Percentiles rank a stretch among this genome's conserved stretches.
Evolutionary conservation across 257 asterid species (phyloP).

Genomic region (Verbena officinalis): DNA sequence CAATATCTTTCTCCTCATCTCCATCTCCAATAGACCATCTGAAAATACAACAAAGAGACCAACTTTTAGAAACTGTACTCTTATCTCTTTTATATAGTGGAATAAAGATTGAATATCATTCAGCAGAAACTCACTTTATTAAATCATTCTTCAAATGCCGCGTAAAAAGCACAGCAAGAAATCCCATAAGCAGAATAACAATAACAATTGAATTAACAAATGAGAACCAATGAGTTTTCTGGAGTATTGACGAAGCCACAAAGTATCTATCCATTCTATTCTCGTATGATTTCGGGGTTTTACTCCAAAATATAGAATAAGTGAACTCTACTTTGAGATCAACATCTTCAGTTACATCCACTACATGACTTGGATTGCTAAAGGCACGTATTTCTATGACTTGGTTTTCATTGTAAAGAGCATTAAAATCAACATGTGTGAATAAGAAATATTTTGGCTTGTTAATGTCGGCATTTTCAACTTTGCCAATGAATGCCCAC

Average conservation of each 20-base stretch:
- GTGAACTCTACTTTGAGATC: slow-evolving; percentile 60
- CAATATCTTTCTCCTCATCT: slow-evolving; percentile 85
- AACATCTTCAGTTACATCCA: slow-evolving; percentile 66
- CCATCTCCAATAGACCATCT: slow-evolving; percentile 76
- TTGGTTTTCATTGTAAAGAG: slow-evolving; percentile 64
- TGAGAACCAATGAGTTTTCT: slow-evolving; percentile 77
- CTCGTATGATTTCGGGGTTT: slow-evolving; percentile 45
- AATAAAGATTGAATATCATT: slow-evolving; percentile 31
- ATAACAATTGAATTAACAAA: slow-evolving; percentile 57
- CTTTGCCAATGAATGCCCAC: slow-evolving; percentile 93
- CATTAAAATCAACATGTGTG: slow-evolving; percentile 70
- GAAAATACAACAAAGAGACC: slow-evolving; percentile 25
- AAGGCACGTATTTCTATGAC: slow-evolving; percentile 74
- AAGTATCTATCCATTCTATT: slow-evolving; percentile 72
- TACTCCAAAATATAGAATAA: slow-evolving; percentile 68
- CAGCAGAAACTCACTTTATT: slow-evolving; percentile 60
- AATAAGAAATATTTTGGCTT: slow-evolving; percentile 65
- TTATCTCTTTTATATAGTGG: not conserved
- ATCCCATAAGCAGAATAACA: slow-evolving; percentile 65
- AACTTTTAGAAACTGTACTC: slow-evolving; percentile 20
- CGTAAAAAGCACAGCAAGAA: slow-evolving; percentile 53
- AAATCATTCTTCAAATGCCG: slow-evolving; percentile 76
- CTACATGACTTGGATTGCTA: slow-evolving; percentile 67
- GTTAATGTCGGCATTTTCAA: slow-evolving; percentile 55
- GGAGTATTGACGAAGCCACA: slow-evolving; percentile 53